Base-by-base conservation (phyloP, 495 filamentous ascomycete genomes). In the Penicillium flavigenum region DNA sequence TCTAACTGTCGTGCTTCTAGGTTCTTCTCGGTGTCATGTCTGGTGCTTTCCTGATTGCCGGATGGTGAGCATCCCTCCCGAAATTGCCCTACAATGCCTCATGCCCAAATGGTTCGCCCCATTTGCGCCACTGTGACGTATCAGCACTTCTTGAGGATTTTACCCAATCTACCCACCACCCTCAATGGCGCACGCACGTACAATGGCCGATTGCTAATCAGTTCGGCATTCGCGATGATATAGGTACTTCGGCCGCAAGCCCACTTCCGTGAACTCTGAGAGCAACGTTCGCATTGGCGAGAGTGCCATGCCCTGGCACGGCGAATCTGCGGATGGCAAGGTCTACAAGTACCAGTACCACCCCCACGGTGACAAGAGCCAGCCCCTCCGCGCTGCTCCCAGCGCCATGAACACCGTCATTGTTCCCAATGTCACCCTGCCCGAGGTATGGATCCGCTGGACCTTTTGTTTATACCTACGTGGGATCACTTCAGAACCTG, bases 401-500 rank as follows among this genome's bases (percentile, higher is more conserved):
- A 94, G 89, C 69, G 94, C 94, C 59, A 78, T 98, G 74, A 92
- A 98, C 81, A 88, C 86, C 54, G 92, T 97, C 63, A 85, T 98
- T 72, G 79, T 98, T 32, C 94, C 94, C 60, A 86, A 95, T 67
- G 91, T 98, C 65, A 92, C 86, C 68, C 76, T 98, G 52, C 92
- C 95, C 63, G 95, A 88, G 88, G 91, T 95, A 83, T 64, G 71
- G 47, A 52, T 34, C 22, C 41, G 44, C 29, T 38, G 16, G 19
- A 14, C 27, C 49, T 34, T 34, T n/a, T 27, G 5, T 36, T 2
- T 12, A 44, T 44, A 10, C 14, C 26, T n/a, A 45, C 44, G 19
- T 17, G 0, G 26, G 51, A 5, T 41, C 26, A 4, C 51, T 26
- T 3, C 9, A 42, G 3, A 17, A 10, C 26, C 11, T 24, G 22